phyloP scores from a whole-genome alignment of 768 basidiomycete species.

The Russula olivacea region DNA sequence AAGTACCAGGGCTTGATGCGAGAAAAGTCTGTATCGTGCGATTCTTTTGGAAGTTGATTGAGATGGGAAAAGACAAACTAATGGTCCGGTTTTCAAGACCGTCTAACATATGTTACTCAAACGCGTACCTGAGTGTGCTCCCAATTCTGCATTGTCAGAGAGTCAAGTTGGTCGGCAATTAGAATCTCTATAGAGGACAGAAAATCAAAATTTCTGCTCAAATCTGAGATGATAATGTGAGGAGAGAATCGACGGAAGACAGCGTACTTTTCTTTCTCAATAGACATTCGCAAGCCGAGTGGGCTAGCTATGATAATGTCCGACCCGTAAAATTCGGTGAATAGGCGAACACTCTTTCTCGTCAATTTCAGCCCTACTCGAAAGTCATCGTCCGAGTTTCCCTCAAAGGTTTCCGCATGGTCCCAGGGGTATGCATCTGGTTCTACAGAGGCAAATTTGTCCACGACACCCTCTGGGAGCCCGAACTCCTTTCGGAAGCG shows the following conservation, averaged over 20 bases:
- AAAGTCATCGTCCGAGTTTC: conserved; percentile 97
- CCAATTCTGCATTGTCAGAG: conserved; percentile 98
- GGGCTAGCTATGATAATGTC: conserved; percentile 94
- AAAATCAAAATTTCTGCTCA: conserved; percentile 75
- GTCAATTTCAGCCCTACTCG: conserved; percentile 90
- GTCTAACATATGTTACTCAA: background rate
- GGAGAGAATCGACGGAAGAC: background rate
- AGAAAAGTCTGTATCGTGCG: conserved; percentile 92
- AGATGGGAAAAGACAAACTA: conserved; percentile 82
- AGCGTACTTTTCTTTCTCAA: conserved; percentile 89
- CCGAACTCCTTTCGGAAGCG: conserved; percentile 82
- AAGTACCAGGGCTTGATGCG: conserved; percentile 98
- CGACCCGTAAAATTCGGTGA: conserved; percentile 82
- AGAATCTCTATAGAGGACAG: conserved; percentile 89
- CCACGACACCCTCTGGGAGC: conserved; percentile 68
- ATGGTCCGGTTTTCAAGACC: background rate
- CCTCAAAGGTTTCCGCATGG: conserved; percentile 89
- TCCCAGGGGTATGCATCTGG: conserved; percentile 78
- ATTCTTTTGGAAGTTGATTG: conserved; percentile 88
- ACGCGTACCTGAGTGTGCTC: conserved; percentile 82
- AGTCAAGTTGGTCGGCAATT: conserved; percentile 89
- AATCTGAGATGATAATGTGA: background rate
- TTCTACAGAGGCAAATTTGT: conserved; percentile 71
- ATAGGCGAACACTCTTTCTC: conserved; percentile 85
- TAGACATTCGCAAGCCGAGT: conserved; percentile 80